Base-by-base conservation (phyloP, 805 yeast species). In the Kazachstania psychrophila region DNA sequence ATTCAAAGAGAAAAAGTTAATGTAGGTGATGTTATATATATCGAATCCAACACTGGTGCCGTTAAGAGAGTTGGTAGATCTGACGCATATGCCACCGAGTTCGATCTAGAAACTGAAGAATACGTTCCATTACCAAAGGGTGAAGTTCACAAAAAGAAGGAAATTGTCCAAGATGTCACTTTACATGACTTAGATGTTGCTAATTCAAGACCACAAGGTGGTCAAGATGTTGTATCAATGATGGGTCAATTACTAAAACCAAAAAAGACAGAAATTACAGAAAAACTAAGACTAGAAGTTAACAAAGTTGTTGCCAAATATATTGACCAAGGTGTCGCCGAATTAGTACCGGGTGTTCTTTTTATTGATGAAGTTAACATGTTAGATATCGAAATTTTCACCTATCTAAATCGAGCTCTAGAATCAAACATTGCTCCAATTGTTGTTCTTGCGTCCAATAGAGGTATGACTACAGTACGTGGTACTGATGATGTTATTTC, bases 111-210 rank as follows among this genome's bases (percentile, higher is more conserved):
- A 70, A 96, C 97, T 19, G 96, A 94, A 64, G 97, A 92, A 64
- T 92, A 92, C 61, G 97, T 92, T 16, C 96, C 98, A 29, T 72
- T 94, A 51, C 99, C 99, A 43, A 94, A 92, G 66, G 98, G 98
- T 37, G 99, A 92, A 62, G 95, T 92, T 31, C 98, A 92, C 68
- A 88, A 89, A 60, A 87, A 92, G 71, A 92, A 92, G 61, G 97
- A 92, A 63, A 87, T 89, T 51, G 95, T 92, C 15, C 99, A 92
- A 66, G 96, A 92, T 49, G 96, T 92, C 31, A 85, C 97, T 3
- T 71, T 92, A 50, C 96, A 92, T 60, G 99, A 92, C 60, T 71
- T 92, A 57, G 99, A 92, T 61, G 82, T 86, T 40, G 96, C 97
- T 33, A 92, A 92, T 58, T 88, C 97, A 2, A 75, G 92, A 52